phyloP scores from a whole-genome alignment of 352 stramenopile genomes.

The Phytophthora cactorum region DNA sequence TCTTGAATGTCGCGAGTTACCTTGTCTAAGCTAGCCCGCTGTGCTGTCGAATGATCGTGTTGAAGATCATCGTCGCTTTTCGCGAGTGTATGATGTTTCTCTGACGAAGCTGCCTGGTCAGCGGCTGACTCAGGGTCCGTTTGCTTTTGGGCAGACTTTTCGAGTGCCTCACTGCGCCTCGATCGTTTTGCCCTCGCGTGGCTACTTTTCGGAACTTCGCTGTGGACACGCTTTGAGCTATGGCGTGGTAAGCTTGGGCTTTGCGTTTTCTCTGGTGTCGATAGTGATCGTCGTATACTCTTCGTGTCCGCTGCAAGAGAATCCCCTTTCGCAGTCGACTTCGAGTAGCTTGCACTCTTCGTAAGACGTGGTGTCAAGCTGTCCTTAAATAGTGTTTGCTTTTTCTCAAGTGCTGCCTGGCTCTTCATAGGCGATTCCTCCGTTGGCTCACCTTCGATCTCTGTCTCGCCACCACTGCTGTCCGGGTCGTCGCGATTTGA shows the following conservation, averaged over 20 bases:
- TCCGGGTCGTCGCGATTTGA: conserved; percentile 41
- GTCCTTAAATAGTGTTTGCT: background rate
- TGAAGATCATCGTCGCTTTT: conserved; percentile 1
- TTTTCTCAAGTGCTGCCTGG: background rate
- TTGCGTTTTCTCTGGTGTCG: conserved; percentile 28
- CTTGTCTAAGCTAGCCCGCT: background rate
- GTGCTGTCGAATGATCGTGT: background rate
- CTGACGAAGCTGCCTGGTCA: background rate
- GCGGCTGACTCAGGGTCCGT: background rate
- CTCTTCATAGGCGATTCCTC: conserved; percentile 29
- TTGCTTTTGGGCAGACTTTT: too few species aligned
- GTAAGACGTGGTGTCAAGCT: conserved; percentile 8
- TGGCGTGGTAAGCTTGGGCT: conserved; percentile 3
- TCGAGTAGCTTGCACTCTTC: conserved; percentile 29
- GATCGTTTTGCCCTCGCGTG: conserved; percentile 28
- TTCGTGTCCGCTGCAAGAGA: background rate
- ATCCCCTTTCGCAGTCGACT: background rate
- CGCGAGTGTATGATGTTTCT: background rate
- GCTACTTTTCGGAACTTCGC: background rate
- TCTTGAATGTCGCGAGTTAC: background rate
- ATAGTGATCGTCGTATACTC: conserved; percentile 27
- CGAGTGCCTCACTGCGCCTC: conserved; percentile 10
- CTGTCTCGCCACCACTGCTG: conserved; percentile 65
- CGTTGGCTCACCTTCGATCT: conserved; percentile 68
- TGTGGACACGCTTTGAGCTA: conserved; percentile 23